Conservation (phyloP, 257 asterid genomes). For the Scutellaria galericulata region DNA sequence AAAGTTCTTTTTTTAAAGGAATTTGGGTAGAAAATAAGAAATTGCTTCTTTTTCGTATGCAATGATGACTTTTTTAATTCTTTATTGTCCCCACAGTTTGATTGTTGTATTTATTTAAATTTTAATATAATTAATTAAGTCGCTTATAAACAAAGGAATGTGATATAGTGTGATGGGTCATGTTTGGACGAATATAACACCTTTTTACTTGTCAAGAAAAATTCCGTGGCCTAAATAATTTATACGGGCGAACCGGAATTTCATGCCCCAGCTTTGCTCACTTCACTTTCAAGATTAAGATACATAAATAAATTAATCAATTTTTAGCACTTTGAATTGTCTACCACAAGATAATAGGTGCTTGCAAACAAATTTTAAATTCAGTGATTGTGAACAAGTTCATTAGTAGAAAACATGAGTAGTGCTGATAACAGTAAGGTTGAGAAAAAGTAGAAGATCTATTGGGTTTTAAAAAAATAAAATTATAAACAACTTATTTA, state of each 20-base stretch:
- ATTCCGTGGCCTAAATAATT: constrained; percentile 29
- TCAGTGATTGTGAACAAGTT: no score
- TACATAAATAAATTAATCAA: background rate
- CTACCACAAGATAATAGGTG: no score
- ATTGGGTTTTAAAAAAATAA: no score
- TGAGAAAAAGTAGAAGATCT: no score
- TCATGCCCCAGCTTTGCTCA: constrained; percentile 16
- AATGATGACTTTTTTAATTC: background rate
- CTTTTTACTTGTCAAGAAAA: constrained; percentile 16
- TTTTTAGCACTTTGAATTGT: no score
- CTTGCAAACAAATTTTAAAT: no score
- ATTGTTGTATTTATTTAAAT: constrained; percentile 10
- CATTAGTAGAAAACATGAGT: no score
- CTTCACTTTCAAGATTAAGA: constrained; percentile 35
- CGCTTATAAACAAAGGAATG: constrained; percentile 42
- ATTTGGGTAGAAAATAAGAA: constrained; percentile 28
- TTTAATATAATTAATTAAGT: constrained; percentile 19
- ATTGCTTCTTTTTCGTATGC: constrained; percentile 10
- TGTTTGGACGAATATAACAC: constrained; percentile 28
- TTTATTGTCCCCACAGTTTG: constrained; percentile 27
- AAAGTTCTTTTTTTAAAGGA: constrained; percentile 11
- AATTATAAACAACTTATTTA: no score
- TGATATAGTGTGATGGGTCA: constrained; percentile 29
- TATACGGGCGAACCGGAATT: constrained; percentile 15
- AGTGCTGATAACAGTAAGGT: no score